Evolutionary conservation across 73 alveolate genomes (phyloP), one percentile per base, ranked within the genome.

Genomic region (Effrenium voratum): DNA sequence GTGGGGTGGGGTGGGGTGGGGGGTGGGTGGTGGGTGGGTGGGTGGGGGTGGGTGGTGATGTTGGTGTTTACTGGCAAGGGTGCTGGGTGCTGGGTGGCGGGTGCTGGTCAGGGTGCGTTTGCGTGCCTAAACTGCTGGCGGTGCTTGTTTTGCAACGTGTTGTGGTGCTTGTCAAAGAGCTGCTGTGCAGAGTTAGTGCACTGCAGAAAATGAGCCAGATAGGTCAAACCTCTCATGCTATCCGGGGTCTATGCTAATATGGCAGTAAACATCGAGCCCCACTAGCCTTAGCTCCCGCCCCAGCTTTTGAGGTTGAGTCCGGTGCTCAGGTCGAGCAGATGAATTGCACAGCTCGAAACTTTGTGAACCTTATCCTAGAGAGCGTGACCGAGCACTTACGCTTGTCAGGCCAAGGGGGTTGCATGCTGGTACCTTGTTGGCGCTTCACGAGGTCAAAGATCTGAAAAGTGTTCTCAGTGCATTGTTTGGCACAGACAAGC

Each of bases 261-360:
- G 63, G 63, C 63, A 8, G 8, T 52, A 52, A 52, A 52, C 63
- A 12, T 52, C 63, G 19, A 52, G 8, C 63, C 19, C 26, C 26
- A 8, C 63, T 12, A 52, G 63, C 19, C 63, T 52, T 52, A n/a
- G n/a, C n/a, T n/a, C n/a, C n/a, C n/a, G n/a, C n/a, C n/a, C n/a
- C n/a, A n/a, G 26, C 63, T 52, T 19, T 52, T 52, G 8, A 52
- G 19, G 19, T 8, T 12, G 63, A 19, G 26, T 12, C 26, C 63
- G 8, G 63, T 52, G 63, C 19, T 12, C 63, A 8, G 26, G 19
- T 12, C 26, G 63, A 8, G 19, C 73, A n/a, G 92, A 81, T 81
- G 92, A 81, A 81, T 40, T 81, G 92, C 92, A 81, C 92, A 22
- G 92, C 92, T 4, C 45, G 92, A 34, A 46, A 73, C 73, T 81